Evolutionary conservation across 208 protist species (phyloP).

Genomic region (Acanthamoeba sp.): DNA sequence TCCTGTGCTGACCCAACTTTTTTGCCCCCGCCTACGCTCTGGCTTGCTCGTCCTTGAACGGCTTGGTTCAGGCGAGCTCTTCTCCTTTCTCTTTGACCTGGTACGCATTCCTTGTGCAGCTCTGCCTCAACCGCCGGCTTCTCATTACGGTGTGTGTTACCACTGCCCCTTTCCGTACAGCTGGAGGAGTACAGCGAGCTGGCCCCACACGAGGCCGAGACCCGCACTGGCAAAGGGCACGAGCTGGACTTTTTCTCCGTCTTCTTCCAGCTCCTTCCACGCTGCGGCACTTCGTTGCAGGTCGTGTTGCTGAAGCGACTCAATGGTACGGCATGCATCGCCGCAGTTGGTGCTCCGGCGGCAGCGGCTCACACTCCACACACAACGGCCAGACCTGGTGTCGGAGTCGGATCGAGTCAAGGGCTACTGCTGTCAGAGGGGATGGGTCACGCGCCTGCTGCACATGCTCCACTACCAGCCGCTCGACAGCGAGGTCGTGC

Average conservation of each 20-base stretch:
- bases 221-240: not conserved
- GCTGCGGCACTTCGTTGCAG: conserved; percentile 54
- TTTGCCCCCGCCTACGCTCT: not conserved
- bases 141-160: not conserved
- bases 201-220: conserved; percentile 1
- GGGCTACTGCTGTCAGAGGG: conserved; percentile 61
- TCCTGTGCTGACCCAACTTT: not conserved
- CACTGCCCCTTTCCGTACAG: not conserved
- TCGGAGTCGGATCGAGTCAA: conserved; percentile 55
- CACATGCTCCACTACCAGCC: conserved; percentile 67
- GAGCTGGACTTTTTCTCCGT: conserved; percentile 73
- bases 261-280: conserved; percentile 67
- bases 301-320: conserved; percentile 66
- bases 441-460: conserved; percentile 57
- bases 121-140: not conserved
- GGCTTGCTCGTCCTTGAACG: not conserved
- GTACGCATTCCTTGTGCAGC: not conserved
- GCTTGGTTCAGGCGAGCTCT: conserved; percentile 41
- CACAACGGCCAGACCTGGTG: conserved; percentile 15
- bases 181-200: conserved; percentile 70
- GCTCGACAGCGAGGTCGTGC: conserved; percentile 45
- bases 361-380: no score
- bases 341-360: no score
- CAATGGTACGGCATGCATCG: not conserved
- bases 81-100: conserved; percentile 72